Evolutionary conservation across 75 land plant species (phyloP).

Genomic region (Ceratopteris richardii): DNA sequence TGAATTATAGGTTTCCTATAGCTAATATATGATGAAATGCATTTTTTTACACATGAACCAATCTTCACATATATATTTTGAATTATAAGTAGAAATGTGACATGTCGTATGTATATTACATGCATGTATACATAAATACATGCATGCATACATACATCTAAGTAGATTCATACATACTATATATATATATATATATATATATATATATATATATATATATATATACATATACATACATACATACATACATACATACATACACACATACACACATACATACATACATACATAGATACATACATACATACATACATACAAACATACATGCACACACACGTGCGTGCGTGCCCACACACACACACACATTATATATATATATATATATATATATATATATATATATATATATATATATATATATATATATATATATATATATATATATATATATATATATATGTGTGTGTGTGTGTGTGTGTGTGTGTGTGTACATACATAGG

Average conservation of each 20-base stretch:
- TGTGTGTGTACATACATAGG: background rate
- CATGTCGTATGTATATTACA: no score
- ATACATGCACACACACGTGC: background rate
- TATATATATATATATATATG: no score
- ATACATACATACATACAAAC: constrained; percentile 1
- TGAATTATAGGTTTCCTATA: no score
- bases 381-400: background rate
- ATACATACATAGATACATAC: background rate
- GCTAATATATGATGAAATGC: no score
- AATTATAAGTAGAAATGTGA: no score
- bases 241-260: background rate
- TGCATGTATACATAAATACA: no score
- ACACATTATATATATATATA: background rate
- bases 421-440: background rate
- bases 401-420: no score
- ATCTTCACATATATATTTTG: no score
- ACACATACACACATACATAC: background rate
- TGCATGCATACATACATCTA: background rate
- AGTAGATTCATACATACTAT: background rate
- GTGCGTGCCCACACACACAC: background rate
- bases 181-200: background rate
- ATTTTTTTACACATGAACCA: no score
- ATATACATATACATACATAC: background rate
- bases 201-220: background rate
- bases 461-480: background rate